These are phyloP conservation scores for Puccinia polysora DNA, from an alignment of 1,284 basidiomycete species.

Conservation along the genomic window DNA sequence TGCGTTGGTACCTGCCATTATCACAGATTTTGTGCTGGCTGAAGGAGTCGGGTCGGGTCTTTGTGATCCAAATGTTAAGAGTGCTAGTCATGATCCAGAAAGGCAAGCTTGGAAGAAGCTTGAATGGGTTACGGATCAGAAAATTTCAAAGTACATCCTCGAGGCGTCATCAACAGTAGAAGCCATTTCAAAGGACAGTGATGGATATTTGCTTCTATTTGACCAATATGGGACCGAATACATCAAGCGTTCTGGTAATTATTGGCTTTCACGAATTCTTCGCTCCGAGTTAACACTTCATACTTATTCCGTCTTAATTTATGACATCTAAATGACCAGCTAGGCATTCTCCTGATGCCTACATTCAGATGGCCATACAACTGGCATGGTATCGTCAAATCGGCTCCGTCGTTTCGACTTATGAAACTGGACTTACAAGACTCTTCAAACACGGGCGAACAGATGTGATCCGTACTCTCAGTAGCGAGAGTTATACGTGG, in stretches of 20 bases:
- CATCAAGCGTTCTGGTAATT: slow-evolving; percentile 71
- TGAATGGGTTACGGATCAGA: slow-evolving; percentile 70
- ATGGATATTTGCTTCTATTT: slow-evolving; percentile 79
- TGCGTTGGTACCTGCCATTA: slow-evolving; percentile 82
- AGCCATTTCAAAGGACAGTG: slow-evolving; percentile 69
- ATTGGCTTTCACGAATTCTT: background rate
- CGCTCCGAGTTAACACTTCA: background rate
- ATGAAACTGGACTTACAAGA: slow-evolving; percentile 91
- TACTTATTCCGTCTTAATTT: background rate
- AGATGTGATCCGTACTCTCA: slow-evolving; percentile 80
- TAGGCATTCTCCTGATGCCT: slow-evolving; percentile 78
- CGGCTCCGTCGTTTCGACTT: slow-evolving; percentile 76
- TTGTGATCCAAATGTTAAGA: slow-evolving; percentile 33
- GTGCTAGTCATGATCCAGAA: slow-evolving; percentile 37
- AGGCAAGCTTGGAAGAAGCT: slow-evolving; percentile 62
- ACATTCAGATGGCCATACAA: slow-evolving; percentile 87
- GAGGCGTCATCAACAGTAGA: slow-evolving; percentile 63
- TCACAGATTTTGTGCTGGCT: slow-evolving; percentile 72
- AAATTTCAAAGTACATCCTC: slow-evolving; percentile 61
- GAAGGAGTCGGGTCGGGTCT: slow-evolving; percentile 55
- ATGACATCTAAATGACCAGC: slow-evolving; percentile 4
- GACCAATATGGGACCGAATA: slow-evolving; percentile 80
- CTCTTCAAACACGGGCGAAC: slow-evolving; percentile 85
- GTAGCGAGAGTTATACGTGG: slow-evolving; percentile 70
- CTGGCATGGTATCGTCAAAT: slow-evolving; percentile 82